Base-by-base conservation (phyloP, 495 filamentous ascomycete species). In the Elasticomyces elasticus region DNA sequence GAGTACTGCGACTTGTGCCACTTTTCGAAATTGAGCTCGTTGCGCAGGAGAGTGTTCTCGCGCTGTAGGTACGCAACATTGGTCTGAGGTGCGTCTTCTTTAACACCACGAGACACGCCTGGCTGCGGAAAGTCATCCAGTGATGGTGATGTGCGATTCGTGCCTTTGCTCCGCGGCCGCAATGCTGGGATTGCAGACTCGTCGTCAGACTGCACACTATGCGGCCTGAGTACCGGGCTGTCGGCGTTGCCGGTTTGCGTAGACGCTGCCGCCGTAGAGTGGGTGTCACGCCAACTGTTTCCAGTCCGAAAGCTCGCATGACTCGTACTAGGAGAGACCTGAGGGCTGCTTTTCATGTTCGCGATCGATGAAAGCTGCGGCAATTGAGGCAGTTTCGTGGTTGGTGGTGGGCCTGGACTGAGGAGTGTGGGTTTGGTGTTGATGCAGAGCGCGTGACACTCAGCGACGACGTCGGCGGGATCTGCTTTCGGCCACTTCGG, bases 1-100 rank as follows among this genome's bases (percentile, higher is more conserved):
- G 86, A 73, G 64, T 88, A 83, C 60, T 88, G 84, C 51, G 83
- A 78, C 60, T 86, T 87, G 51, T 86, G 74, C 62, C 85, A 88
- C 20, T 82, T 71, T 65, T 89, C 85, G 52, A 86, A 87, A 58
- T 84, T 84, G 33, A 89, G 74, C 61, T 89, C 84, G 52, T 87
- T 88, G 33, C 78, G 76, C 9, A 88, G 65, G 13, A 87, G 70
- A 49, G 84, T 73, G 49, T 82, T 74, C 62, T 87, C 78, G 49
- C 80, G 76, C 52, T 86, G 76, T 0, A 87, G 69, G 53, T 76
- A 76, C 20, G 78, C 73, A 41, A 80, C 68, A 48, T 77, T 75
- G 30, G 72, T 70, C 31, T 66, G 62, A 11, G 66, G 58, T 12
- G 45, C 26, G 15, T 55, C 45, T 26, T 50, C 53, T 26, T 48